Percentiles rank a stretch among this genome's conserved stretches.
phyloP scores from a whole-genome alignment of 768 basidiomycete genomes.

The Gloeopeniophorella convolvens region DNA sequence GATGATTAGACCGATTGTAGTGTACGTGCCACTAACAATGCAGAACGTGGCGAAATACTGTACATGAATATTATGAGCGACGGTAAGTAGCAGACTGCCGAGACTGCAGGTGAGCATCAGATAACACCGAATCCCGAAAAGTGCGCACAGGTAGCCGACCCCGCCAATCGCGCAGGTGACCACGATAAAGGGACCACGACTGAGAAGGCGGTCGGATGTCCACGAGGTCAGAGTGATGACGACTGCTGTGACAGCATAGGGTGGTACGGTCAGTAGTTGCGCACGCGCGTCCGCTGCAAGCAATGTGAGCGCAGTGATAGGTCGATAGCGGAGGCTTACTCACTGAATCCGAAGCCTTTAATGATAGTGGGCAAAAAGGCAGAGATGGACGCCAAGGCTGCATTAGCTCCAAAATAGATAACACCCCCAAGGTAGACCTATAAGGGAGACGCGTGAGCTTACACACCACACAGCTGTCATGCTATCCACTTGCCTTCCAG shows the following conservation, averaged over 20 bases:
- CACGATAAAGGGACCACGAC: conserved; percentile 45
- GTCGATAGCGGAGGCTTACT: conserved; percentile 24
- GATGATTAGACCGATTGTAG: conserved; percentile 64
- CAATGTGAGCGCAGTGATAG: conserved; percentile 8
- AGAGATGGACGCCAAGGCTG: conserved; percentile 69
- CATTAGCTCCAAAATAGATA: conserved; percentile 74
- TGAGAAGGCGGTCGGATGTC: conserved; percentile 60
- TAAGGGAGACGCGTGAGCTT: background rate
- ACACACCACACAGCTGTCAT: background rate
- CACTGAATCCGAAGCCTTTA: conserved; percentile 63
- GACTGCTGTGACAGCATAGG: conserved; percentile 65
- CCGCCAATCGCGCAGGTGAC: conserved; percentile 40
- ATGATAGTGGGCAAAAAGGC: conserved; percentile 84
- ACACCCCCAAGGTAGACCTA: conserved; percentile 61
- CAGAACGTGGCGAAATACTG: conserved; percentile 76
- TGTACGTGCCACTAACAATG: conserved; percentile 71
- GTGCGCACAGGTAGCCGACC: conserved; percentile 56
- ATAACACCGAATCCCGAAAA: background rate
- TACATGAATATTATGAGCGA: conserved; percentile 48
- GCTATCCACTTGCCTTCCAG: conserved; percentile 48
- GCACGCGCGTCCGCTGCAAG: conserved; percentile 55
- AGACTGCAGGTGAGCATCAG: background rate
- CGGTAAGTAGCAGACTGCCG: conserved; percentile 48
- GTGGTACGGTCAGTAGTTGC: conserved; percentile 75
- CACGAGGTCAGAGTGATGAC: conserved; percentile 55